Base-by-base conservation (phyloP, 2,329 filamentous ascomycete species). In the Mycocentrospora acerina region DNA sequence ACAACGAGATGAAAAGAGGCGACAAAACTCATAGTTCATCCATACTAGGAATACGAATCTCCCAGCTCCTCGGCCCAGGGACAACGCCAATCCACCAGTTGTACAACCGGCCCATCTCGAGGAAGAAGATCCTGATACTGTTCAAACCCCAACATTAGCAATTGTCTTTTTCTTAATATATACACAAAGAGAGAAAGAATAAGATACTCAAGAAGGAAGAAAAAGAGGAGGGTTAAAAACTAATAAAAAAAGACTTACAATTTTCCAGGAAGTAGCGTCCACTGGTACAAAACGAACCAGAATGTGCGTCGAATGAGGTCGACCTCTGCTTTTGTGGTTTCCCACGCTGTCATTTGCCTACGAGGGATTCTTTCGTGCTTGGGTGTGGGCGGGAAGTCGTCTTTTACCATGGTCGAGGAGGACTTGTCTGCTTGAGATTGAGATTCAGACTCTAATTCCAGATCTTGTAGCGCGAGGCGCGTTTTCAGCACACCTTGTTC, bases 211-310 rank as follows among this genome's bases (percentile, higher is more conserved):
- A 29, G n/a, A 24, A 7, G n/a, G n/a, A n/a, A n/a, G n/a, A n/a
- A n/a, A n/a, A n/a, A n/a, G n/a, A n/a, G n/a, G n/a, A n/a, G n/a
- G n/a, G n/a, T n/a, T n/a, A 11, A 9, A 19, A 16, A n/a, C 14
- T n/a, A 34, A n/a, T 26, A 7, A 15, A 18, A 6, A 7, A 11
- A 17, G 43, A 81, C 87, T 81, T 77, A 93, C 86, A 86, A 40
- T 46, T 77, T 78, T 30, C 68, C 73, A 0, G 90, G 90, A 32
- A 90, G 72, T 15, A 75, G 70, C 5, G 82, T 37, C 88, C 89
- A 98, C 43, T 80, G 79, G 49, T 66, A 75, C 7, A 93, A 16
- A 2, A 97, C 82, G 53, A 83, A 81, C 52, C 79, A 77, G 32
- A 80, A 73, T 1, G 82, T 83, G 41, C 75, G 73, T 57, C 74